Evolutionary conservation across 768 basidiomycete genomes (phyloP).

Genomic region (Macrolepiota albuminosa): DNA sequence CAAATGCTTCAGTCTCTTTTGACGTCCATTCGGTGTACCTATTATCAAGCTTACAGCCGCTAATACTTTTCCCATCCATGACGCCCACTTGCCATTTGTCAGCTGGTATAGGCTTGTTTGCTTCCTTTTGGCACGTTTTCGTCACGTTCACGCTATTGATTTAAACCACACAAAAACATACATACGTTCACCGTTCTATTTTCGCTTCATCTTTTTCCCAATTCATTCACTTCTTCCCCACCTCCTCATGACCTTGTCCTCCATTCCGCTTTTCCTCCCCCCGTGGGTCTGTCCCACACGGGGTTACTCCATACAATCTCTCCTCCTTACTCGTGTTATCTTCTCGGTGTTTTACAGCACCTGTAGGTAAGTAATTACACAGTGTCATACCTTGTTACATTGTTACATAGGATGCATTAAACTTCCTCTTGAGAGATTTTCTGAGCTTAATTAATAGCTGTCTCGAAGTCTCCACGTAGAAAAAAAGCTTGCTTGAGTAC

Average conservation of each 20-base stretch:
- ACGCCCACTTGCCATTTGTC: conserved; percentile 16
- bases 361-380: conserved; percentile 46
- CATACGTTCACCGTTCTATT: conserved; percentile 25
- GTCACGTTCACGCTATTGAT: conserved; percentile 25
- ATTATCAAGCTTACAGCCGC: conserved; percentile 11
- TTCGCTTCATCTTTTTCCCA: conserved; percentile 31
- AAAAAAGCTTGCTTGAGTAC: background rate
- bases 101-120: conserved; percentile 35
- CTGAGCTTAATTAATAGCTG: background rate
- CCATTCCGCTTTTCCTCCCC: conserved; percentile 19
- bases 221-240: conserved; percentile 17
- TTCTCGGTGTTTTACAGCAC: conserved; percentile 16
- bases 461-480: background rate
- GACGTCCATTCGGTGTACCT: conserved; percentile 14
- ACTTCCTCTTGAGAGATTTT: background rate
- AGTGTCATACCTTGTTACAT: conserved; percentile 11
- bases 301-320: conserved; percentile 18
- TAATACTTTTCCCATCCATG: conserved; percentile 12
- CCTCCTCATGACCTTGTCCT: conserved; percentile 9
- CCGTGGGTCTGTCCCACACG: conserved; percentile 12
- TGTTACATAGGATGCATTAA: conserved; percentile 21
- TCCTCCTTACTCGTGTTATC: conserved; percentile 13
- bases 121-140: conserved; percentile 23
- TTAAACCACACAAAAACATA: conserved; percentile 51
- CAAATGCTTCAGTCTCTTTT: conserved; percentile 12